These are phyloP conservation scores for Marasmius sp. DNA, from an alignment of 1,284 basidiomycete species.

Conservation along the genomic window DNA sequence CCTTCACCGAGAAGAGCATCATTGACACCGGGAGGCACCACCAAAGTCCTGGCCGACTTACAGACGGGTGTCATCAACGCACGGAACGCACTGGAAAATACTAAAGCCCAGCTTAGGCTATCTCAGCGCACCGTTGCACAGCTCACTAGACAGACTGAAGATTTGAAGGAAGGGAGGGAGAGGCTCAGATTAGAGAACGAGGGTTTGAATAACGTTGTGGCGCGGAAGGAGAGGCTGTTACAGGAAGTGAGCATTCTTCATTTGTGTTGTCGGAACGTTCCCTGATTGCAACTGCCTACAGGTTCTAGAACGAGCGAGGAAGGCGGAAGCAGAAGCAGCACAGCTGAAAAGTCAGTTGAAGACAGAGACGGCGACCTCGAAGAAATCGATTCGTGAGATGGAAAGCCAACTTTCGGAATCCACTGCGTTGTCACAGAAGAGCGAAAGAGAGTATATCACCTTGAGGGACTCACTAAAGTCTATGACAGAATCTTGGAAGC, in stretches of 20 bases:
- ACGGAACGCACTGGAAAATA: constrained; percentile 78
- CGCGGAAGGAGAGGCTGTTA: constrained; percentile 80
- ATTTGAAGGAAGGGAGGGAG: constrained; percentile 82
- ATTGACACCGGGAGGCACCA: constrained; percentile 74
- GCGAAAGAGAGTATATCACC: constrained; percentile 76
- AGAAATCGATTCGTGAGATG: constrained; percentile 77
- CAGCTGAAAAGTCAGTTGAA: constrained; percentile 70
- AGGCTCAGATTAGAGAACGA: constrained; percentile 82
- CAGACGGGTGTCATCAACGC: constrained; percentile 81
- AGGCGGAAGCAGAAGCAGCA: constrained; percentile 73
- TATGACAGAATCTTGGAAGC: constrained; percentile 67
- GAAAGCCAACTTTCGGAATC: constrained; percentile 68
- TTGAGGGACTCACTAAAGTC: constrained; percentile 72
- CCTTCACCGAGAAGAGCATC: constrained; percentile 46
- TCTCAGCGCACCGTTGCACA: constrained; percentile 80
- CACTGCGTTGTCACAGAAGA: constrained; percentile 73
- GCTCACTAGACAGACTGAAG: constrained; percentile 80
- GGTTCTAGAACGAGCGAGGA: constrained; percentile 79
- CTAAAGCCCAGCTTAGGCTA: constrained; percentile 72
- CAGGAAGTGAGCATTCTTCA: constrained; percentile 61
- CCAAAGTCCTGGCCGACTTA: constrained; percentile 80
- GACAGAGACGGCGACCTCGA: constrained; percentile 65
- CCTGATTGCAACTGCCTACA: constrained; percentile 24
- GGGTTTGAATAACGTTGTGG: constrained; percentile 79
- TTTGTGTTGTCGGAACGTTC: not conserved